Conservation (phyloP, 768 basidiomycete species). For the Suillus bovinus region DNA sequence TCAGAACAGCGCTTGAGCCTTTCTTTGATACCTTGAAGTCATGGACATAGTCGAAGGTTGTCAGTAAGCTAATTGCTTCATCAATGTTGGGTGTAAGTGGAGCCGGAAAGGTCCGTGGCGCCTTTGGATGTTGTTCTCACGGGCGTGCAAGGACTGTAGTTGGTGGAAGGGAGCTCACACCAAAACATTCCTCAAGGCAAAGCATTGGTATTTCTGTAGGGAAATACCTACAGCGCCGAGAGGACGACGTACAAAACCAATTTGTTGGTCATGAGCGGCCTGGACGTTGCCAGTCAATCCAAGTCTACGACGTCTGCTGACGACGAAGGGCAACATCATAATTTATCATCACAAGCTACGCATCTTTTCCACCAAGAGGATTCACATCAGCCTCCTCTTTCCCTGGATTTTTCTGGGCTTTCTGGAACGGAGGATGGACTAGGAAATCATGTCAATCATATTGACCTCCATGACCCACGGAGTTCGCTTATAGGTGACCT, state of each 20-base stretch:
- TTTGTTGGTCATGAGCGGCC: slow-evolving; percentile 42
- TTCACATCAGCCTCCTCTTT: slow-evolving; percentile 33
- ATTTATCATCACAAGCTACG: slow-evolving; percentile 33
- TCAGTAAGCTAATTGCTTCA: not conserved
- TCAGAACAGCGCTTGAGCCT: not conserved
- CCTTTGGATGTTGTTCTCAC: slow-evolving; percentile 13
- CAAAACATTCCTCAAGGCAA: slow-evolving; percentile 11
- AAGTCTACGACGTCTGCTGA: slow-evolving; percentile 28
- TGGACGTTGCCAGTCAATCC: slow-evolving; percentile 35
- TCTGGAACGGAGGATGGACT: slow-evolving; percentile 25
- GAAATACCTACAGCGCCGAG: slow-evolving; percentile 9
- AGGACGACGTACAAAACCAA: not conserved
- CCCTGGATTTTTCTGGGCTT: slow-evolving; percentile 30
- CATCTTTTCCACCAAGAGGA: slow-evolving; percentile 28
- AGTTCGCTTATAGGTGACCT: slow-evolving; percentile 35
- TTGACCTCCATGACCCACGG: slow-evolving; percentile 30
- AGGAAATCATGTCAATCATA: slow-evolving; percentile 28
- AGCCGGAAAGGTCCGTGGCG: slow-evolving; percentile 7
- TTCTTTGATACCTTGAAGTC: not conserved
- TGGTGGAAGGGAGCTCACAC: slow-evolving; percentile 3
- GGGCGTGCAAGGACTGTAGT: slow-evolving; percentile 1
- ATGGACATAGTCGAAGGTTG: not conserved
- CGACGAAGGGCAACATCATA: slow-evolving; percentile 26
- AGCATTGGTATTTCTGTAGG: slow-evolving; percentile 8
- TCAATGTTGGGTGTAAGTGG: not conserved